A percentile compares a stretch with the other conserved stretches of the same genome.
These are phyloP conservation scores for Penicillium sp. DNA, from an alignment of 2,329 filamentous ascomycete species.

Conservation along the genomic window DNA sequence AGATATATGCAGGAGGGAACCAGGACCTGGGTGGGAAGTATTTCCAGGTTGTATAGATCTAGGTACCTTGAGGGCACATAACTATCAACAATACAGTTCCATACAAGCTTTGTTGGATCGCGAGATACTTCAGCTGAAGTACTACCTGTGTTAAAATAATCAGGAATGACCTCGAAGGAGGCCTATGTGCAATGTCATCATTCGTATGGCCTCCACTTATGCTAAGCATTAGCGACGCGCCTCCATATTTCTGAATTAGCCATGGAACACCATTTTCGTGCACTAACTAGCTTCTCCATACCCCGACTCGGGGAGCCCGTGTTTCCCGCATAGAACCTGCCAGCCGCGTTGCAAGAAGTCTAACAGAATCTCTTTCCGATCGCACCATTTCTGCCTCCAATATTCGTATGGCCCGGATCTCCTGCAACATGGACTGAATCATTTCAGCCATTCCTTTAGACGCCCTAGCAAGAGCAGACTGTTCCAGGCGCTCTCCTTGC, in stretches of 20 bases:
- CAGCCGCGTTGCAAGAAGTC: constrained; percentile 29
- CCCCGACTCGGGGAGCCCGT: constrained; percentile 20
- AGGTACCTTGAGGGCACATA: too few species aligned
- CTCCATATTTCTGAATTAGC: not conserved
- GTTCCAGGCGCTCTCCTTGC: constrained; percentile 22
- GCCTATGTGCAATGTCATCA: too few species aligned
- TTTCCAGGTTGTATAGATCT: too few species aligned
- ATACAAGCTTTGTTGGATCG: not conserved
- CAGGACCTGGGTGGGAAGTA: too few species aligned
- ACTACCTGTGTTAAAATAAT: not conserved
- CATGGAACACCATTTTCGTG: not conserved
- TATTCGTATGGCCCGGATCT: constrained; percentile 35
- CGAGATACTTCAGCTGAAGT: not conserved
- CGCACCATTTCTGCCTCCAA: constrained; percentile 36
- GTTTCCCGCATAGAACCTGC: constrained; percentile 10
- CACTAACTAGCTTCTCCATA: constrained; percentile 25
- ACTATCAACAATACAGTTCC: too few species aligned
- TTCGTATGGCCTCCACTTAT: not conserved
- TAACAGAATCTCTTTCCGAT: constrained; percentile 35
- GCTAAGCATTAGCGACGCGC: not conserved
- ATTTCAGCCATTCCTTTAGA: constrained; percentile 30
- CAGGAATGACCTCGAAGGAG: too few species aligned
- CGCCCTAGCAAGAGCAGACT: constrained; percentile 34
- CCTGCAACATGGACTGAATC: constrained; percentile 36
- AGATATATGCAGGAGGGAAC: too few species aligned